phyloP scores from a whole-genome alignment of 345 rosid genomes.

The Gossypium sturtianum region DNA sequence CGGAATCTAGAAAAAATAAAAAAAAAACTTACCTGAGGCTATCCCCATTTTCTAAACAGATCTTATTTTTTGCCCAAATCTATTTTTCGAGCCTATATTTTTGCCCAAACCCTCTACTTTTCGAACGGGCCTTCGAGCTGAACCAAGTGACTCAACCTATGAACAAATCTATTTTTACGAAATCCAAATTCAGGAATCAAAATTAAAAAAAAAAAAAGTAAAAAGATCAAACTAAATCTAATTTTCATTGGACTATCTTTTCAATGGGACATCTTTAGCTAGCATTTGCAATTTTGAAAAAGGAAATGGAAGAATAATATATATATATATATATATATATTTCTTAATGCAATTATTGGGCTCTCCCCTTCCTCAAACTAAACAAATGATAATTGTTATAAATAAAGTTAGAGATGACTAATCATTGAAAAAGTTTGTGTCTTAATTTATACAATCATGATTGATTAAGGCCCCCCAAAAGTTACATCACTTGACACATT shows the following conservation, averaged over 20 bases:
- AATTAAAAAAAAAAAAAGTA: too few relatives aligned
- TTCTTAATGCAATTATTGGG: neutral
- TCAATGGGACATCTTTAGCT: neutral
- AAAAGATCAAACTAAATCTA: neutral
- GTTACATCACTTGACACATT: neutral
- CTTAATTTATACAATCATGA: neutral
- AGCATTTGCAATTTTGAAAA: neutral
- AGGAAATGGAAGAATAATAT: neutral
- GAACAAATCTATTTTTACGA: too few relatives aligned
- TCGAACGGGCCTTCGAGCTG: fast-evolving
- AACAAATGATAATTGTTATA: neutral
- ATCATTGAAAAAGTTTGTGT: neutral
- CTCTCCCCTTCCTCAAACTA: neutral
- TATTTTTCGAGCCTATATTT: fast-evolving
- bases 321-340: neutral
- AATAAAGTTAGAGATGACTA: neutral
- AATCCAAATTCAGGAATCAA: too few relatives aligned
- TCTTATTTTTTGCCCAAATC: too few relatives aligned
- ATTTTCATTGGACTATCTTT: too few relatives aligned
- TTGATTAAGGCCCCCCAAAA: neutral
- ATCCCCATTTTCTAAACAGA: too few relatives aligned
- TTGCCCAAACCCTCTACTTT: too few relatives aligned
- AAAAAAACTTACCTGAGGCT: too few relatives aligned
- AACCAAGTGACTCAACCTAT: too few relatives aligned
- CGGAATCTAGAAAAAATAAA: too few relatives aligned